Evolutionary conservation across 2,329 filamentous ascomycete species (phyloP).

Genomic region (Neofusicoccum cordaticola): DNA sequence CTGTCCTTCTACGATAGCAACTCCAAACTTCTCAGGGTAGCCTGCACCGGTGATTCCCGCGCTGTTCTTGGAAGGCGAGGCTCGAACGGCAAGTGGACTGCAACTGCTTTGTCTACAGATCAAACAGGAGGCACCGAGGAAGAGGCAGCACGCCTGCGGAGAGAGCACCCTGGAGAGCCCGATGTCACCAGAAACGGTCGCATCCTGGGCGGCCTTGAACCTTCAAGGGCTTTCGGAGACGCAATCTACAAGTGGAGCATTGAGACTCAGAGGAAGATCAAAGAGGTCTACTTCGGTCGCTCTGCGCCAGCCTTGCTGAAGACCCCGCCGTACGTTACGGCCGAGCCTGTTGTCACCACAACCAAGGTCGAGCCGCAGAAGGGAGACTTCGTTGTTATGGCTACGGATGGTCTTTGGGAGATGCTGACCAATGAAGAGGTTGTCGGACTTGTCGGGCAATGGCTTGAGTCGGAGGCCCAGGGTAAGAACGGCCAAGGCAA

Average conservation of each 20-base stretch:
- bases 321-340: slow-evolving; percentile 95
- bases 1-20: slow-evolving; percentile 93
- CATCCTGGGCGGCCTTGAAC: slow-evolving; percentile 87
- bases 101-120: slow-evolving; percentile 83
- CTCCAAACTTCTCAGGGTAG: slow-evolving; percentile 84
- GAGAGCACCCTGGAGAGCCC: slow-evolving; percentile 84
- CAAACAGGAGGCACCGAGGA: slow-evolving; percentile 88
- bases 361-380: slow-evolving; percentile 86
- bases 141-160: slow-evolving; percentile 78
- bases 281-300: slow-evolving; percentile 82
- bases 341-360: slow-evolving; percentile 90
- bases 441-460: slow-evolving; percentile 91
- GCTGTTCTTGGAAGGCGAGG: slow-evolving; percentile 83
- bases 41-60: slow-evolving; percentile 93
- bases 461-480: slow-evolving; percentile 75
- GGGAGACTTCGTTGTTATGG: slow-evolving; percentile 93
- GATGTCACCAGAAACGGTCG: slow-evolving; percentile 85
- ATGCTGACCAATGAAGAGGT: slow-evolving; percentile 99
- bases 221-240: slow-evolving; percentile 91
- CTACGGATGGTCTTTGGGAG: slow-evolving; percentile 96
- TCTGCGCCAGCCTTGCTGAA: slow-evolving; percentile 73
- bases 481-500: slow-evolving; percentile 31
- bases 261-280: slow-evolving; percentile 79
- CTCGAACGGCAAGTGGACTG: slow-evolving; percentile 82
- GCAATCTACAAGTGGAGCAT: slow-evolving; percentile 94